Evolutionary conservation across 2,329 filamentous ascomycete species (phyloP).

Genomic region (Dactylellina leptospora): DNA sequence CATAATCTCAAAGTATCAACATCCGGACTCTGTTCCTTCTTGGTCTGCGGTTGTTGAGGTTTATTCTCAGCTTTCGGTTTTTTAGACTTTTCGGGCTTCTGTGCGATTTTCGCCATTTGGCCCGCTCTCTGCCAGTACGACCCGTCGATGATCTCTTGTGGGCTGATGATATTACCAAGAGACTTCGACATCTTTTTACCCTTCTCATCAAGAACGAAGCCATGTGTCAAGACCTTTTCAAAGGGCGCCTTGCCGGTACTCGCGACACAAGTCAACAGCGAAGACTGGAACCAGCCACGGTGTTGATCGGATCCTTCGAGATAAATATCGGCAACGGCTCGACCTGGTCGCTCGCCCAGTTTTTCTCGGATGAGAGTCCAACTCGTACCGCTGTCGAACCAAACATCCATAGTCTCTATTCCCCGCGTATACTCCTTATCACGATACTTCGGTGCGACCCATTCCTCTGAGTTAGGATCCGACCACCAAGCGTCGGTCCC

Average conservation of each 20-base stretch:
- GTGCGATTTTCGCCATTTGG: constrained; percentile 63
- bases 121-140: constrained; percentile 72
- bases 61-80: constrained; percentile 56
- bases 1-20: constrained; percentile 88
- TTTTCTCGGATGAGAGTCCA: constrained; percentile 70
- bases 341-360: constrained; percentile 60
- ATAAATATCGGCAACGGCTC: constrained; percentile 79
- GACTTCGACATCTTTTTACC: constrained; percentile 99
- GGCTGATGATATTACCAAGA: constrained; percentile 84
- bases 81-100: constrained; percentile 62
- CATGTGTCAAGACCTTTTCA: constrained; percentile 89
- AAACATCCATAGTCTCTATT: constrained; percentile 97
- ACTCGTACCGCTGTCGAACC: constrained; percentile 97
- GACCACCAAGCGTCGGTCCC: constrained; percentile 96
- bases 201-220: constrained; percentile 86
- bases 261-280: constrained; percentile 84
- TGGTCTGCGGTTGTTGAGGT: constrained; percentile 58
- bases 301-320: constrained; percentile 96
- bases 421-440: constrained; percentile 73
- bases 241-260: constrained; percentile 73
- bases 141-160: constrained; percentile 84
- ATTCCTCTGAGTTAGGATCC: constrained; percentile 75
- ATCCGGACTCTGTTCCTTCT: constrained; percentile 75
- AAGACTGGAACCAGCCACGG: constrained; percentile 98
- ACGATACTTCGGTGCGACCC: constrained; percentile 67